Base-by-base conservation (phyloP, 2,329 filamentous ascomycete genomes). In the Neonectria sp. region DNA sequence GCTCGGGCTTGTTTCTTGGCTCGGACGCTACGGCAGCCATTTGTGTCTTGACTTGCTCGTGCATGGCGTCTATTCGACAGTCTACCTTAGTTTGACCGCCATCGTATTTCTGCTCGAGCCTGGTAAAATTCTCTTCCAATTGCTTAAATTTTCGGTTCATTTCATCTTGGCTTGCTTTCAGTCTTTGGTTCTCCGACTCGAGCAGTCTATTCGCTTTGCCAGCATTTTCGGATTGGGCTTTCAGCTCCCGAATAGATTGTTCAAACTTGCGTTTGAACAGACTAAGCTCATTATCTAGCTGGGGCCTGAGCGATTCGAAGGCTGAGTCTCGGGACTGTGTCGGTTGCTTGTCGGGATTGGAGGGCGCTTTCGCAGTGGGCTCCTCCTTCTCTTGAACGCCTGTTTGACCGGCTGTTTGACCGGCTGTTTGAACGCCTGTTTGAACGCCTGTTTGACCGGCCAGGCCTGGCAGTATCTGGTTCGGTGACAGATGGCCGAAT, bases 51-150 rank as follows among this genome's bases (percentile, higher is more conserved):
- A 64, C 13, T 40, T 71, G 62, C 11, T 58, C 35, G 29, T 68
- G 25, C 7, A 70, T 35, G 15, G 35, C 49, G 24, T 65, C 46
- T 29, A 55, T 24, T 52, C 48, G 35, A 33, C 64, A 15, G 12
- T 53, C 53, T 5, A 63, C 33, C 13, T 40, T 53, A 7, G 48
- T 35, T 48, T 40, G 31, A 45, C 33, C 24, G 2, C 78, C 68
- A 9, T 78, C 73, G 8, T 77, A 60, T 33, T 73, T 74, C 9
- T 65, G 64, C 46, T 77, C 74, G 7, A 82, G 69, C 9, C 45
- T 60, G 6, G 71, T 67, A 24, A 72, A 31, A 27, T 60, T 72
- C 24, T 72, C 63, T 57, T 75, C 65, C 33, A 75, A 43, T 7
- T 57, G 43, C 11, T 61, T 52, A 17, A 49, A 68, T 60, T 67